Base-by-base conservation (phyloP, 345 rosid genomes). In the Kandelia obovata region DNA sequence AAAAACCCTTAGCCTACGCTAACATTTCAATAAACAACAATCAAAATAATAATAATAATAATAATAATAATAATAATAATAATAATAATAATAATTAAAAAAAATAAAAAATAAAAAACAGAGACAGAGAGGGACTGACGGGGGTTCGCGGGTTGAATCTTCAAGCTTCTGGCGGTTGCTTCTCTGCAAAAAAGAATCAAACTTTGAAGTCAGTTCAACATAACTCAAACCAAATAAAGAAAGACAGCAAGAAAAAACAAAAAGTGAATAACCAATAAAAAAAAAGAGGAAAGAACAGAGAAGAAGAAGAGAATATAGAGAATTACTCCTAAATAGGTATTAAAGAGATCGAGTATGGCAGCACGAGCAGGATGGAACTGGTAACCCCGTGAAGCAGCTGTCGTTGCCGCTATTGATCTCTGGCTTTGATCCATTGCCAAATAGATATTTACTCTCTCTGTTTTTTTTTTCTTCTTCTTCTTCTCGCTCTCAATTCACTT, bases 311-410 rank as follows among this genome's bases (percentile, higher is more conserved):
- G 57, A 55, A 68, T 8, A 10, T 1, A 20, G 37, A 34, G 26
- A 39, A 51, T 65, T 77, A 90, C 97, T 68, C 99, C 99, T 65
- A 96, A 78, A 79, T 92, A 87, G 82, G 87, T 89, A 75, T 89
- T 92, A 81, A 96, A 90, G 77, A 92, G 96, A 77, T 95, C 97
- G 71, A 79, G 49, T 56, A 90, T 87, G 71, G 96, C 90, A 52
- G 86, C 47, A 66, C 93, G 87, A 53, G 92, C 92, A 1, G 96
- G 92, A 58, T 88, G 96, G 71, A 84, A 76, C 75, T 85, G 99
- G 86, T 79, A 87, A 20, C 88, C 67, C 60, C 96, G 83, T 17
- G 97, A 81, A 51, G 93, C 70, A 10, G 91, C 68, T 10, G 88
- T 62, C 30, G 83, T 65, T 32, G 87, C 67, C 1, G 76, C 75